Evolutionary conservation across 495 filamentous ascomycete genomes (phyloP).

Genomic region (Xylaria venustula): DNA sequence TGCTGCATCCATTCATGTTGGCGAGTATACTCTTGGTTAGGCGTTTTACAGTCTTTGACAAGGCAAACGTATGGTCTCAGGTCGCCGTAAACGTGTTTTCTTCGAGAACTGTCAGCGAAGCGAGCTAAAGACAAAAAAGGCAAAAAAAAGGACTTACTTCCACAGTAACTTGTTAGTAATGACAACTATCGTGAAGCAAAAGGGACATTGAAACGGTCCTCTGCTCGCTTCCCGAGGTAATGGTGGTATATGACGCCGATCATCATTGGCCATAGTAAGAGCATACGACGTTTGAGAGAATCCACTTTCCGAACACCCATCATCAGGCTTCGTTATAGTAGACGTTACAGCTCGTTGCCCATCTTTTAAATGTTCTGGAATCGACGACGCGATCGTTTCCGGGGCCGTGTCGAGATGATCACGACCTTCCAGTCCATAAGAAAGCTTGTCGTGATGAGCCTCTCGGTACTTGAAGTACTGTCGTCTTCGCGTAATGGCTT

Average conservation of each 20-base stretch:
- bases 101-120: not conserved
- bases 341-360: not conserved
- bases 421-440: constrained; percentile 20
- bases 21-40: constrained; percentile 20
- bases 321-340: constrained; percentile 5
- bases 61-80: constrained; percentile 31
- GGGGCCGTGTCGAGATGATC: not conserved
- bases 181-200: constrained; percentile 28
- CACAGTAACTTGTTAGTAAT: constrained; percentile 22
- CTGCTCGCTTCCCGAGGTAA: not conserved
- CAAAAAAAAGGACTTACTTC: constrained; percentile 18
- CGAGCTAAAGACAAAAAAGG: no score
- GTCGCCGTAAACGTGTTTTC: constrained; percentile 27
- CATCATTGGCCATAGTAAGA: not conserved
- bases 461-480: constrained; percentile 44
- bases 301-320: constrained; percentile 9
- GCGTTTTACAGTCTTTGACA: constrained; percentile 15
- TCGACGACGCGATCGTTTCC: not conserved
- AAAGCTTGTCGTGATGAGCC: constrained; percentile 37
- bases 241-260: constrained; percentile 1
- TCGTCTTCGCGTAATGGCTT: constrained; percentile 39
- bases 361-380: not conserved
- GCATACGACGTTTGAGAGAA: constrained; percentile 16
- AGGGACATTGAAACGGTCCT: constrained; percentile 31
- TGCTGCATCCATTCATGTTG: constrained; percentile 31